Evolutionary conservation across 1,284 basidiomycete species (phyloP).

Genomic region (Puccinia polysora): DNA sequence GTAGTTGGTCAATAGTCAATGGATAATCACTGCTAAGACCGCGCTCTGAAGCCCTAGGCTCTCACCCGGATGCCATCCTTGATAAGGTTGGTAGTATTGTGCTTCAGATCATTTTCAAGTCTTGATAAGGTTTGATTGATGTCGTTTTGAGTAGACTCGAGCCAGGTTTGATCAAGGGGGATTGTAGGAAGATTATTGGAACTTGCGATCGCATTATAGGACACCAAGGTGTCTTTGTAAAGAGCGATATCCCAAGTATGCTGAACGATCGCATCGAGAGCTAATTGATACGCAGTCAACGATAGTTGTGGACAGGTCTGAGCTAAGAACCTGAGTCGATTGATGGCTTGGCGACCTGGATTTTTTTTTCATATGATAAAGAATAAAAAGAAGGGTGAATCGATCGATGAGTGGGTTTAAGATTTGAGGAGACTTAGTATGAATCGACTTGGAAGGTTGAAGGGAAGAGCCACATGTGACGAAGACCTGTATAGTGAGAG

Average conservation of each 20-base stretch:
- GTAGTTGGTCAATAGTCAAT: neutral
- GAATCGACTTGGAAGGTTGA: neutral
- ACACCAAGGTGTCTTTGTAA: constrained; percentile 9
- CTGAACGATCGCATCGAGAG: constrained; percentile 8
- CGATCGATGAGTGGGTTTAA: neutral
- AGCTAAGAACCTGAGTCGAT: constrained; percentile 20
- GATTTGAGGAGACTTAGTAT: neutral
- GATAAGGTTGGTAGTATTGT: constrained; percentile 83
- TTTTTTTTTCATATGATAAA: neutral
- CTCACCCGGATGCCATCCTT: constrained; percentile 84
- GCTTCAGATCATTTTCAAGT: constrained; percentile 80
- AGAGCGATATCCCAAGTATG: constrained; percentile 24
- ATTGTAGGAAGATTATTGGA: neutral
- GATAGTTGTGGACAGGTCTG: neutral
- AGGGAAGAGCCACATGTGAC: constrained; percentile 1
- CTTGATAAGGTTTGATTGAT: constrained; percentile 66
- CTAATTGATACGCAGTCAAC: constrained; percentile 14
- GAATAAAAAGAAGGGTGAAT: neutral
- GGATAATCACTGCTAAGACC: neutral
- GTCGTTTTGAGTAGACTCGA: constrained; percentile 61
- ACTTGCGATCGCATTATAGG: constrained; percentile 18
- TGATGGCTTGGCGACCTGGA: constrained; percentile 28
- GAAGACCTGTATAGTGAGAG: neutral
- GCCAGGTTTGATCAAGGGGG: constrained; percentile 61
- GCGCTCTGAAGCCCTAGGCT: constrained; percentile 44